These are phyloP conservation scores for Hygrophila difformis DNA, from an alignment of 257 asterid species.

Conservation along the genomic window DNA sequence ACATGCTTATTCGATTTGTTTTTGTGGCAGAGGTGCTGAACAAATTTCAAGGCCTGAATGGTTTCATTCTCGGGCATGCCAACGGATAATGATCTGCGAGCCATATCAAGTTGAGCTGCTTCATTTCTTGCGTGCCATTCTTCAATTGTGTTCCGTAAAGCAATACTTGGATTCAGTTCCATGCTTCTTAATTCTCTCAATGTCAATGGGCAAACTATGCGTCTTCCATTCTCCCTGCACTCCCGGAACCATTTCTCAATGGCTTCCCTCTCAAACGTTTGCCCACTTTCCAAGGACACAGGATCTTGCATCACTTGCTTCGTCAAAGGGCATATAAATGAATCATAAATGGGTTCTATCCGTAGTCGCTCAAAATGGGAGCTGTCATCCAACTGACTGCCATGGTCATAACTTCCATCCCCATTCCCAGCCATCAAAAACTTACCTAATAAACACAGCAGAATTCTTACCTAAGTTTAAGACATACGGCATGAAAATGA, in stretches of 20 bases:
- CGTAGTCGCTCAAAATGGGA: slow-evolving; percentile 65
- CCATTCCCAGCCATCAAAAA: slow-evolving; percentile 86
- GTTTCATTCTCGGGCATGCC: slow-evolving; percentile 58
- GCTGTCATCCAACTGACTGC: slow-evolving; percentile 75
- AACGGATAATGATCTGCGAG: slow-evolving; percentile 48
- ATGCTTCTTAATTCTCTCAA: slow-evolving; percentile 60
- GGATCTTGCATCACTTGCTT: slow-evolving; percentile 94
- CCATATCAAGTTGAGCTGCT: slow-evolving; percentile 89
- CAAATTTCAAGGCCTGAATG: slow-evolving; percentile 53
- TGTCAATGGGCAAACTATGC: slow-evolving; percentile 69
- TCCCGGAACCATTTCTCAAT: slow-evolving; percentile 85
- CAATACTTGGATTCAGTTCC: slow-evolving; percentile 83
- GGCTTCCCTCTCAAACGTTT: slow-evolving; percentile 87
- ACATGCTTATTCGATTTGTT: slow-evolving; percentile 55
- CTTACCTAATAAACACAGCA: too few species aligned
- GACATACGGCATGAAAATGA: too few species aligned
- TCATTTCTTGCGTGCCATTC: slow-evolving; percentile 97
- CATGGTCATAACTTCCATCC: slow-evolving; percentile 55
- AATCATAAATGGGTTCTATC: slow-evolving; percentile 74
- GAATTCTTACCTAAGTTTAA: too few species aligned
- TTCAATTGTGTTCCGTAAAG: slow-evolving; percentile 75
- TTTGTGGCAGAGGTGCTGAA: slow-evolving; percentile 59
- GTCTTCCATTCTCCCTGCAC: slow-evolving; percentile 61
- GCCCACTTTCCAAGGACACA: slow-evolving; percentile 79
- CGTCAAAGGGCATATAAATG: slow-evolving; percentile 81